Evolutionary conservation across 2,329 filamentous ascomycete genomes (phyloP).

Genomic region (Neodidymelliopsis sp.): DNA sequence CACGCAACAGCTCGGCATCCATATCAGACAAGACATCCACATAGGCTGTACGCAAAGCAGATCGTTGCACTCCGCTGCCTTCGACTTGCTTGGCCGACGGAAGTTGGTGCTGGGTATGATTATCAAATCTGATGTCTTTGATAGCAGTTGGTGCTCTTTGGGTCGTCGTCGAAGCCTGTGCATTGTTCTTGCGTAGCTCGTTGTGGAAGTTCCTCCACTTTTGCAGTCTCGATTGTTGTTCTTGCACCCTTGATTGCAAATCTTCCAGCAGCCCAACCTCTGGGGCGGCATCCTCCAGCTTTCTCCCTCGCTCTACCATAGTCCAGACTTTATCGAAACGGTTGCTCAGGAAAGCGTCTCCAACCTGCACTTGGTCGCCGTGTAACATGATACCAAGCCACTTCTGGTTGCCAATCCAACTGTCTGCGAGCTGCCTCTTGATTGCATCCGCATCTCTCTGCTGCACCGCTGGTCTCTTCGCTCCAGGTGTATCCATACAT

Average conservation of each 20-base stretch:
- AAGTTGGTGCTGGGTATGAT: constrained; percentile 43
- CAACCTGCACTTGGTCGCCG: constrained; percentile 65
- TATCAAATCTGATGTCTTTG: constrained; percentile 41
- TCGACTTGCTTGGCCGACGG: constrained; percentile 21
- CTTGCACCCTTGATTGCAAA: constrained; percentile 71
- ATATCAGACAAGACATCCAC: constrained; percentile 40
- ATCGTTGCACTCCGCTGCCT: constrained; percentile 10
- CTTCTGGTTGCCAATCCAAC: constrained; percentile 79
- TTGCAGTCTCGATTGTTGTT: constrained; percentile 72
- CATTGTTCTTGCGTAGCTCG: constrained; percentile 38
- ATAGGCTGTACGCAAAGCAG: constrained; percentile 28
- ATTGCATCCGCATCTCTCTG: constrained; percentile 50
- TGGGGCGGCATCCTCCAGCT: constrained; percentile 63
- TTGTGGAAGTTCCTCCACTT: constrained; percentile 76
- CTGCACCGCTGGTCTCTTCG: constrained; percentile 39
- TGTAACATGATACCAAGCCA: constrained; percentile 77
- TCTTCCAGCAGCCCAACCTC: constrained; percentile 69
- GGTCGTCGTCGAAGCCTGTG: not conserved
- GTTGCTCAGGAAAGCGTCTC: constrained; percentile 69
- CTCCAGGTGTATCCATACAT: constrained; percentile 35
- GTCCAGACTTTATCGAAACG: constrained; percentile 77
- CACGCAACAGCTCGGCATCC: constrained; percentile 36
- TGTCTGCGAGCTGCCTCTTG: constrained; percentile 69
- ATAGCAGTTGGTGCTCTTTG: constrained; percentile 8
- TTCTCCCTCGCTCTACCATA: constrained; percentile 66